Evolutionary conservation across 441 rosid species (phyloP).

Genomic region (Erodium texanum): DNA sequence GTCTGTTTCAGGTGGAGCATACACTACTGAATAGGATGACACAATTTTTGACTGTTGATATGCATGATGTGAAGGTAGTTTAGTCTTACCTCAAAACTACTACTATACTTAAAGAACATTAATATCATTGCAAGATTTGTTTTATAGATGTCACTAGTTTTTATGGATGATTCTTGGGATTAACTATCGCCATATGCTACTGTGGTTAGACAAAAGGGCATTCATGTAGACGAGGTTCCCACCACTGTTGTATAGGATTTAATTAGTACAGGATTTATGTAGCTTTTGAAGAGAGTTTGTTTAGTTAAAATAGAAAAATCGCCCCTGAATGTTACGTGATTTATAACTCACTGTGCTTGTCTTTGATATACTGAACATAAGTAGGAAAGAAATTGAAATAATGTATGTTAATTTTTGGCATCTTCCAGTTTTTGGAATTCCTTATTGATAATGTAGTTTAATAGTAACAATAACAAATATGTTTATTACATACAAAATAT

Average conservation of each 20-base stretch:
- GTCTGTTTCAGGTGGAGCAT: conserved; percentile 61
- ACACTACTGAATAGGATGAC: conserved; percentile 62
- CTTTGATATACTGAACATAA: not conserved
- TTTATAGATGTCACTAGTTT: not conserved
- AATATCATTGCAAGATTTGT: not conserved
- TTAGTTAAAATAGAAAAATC: not conserved
- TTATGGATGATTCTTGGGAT: not conserved
- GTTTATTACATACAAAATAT: too few species aligned
- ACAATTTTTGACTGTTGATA: conserved; percentile 57
- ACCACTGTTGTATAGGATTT: not conserved
- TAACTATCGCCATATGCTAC: not conserved
- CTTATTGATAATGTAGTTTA: too few species aligned
- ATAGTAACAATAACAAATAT: too few species aligned
- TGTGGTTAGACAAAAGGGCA: not conserved
- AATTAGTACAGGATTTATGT: not conserved
- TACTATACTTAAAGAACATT: not conserved
- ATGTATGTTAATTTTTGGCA: too few species aligned
- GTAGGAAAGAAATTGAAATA: not conserved
- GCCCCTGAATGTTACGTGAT: not conserved
- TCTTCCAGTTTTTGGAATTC: too few species aligned
- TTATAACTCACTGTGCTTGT: too few species aligned
- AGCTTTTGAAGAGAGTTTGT: not conserved
- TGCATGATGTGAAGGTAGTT: conserved; percentile 69
- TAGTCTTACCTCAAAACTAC: conserved; percentile 10
- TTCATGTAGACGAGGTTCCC: not conserved